These are phyloP conservation scores for Tetracladium setigerum DNA, from an alignment of 495 filamentous ascomycete genomes.

Conservation along the genomic window DNA sequence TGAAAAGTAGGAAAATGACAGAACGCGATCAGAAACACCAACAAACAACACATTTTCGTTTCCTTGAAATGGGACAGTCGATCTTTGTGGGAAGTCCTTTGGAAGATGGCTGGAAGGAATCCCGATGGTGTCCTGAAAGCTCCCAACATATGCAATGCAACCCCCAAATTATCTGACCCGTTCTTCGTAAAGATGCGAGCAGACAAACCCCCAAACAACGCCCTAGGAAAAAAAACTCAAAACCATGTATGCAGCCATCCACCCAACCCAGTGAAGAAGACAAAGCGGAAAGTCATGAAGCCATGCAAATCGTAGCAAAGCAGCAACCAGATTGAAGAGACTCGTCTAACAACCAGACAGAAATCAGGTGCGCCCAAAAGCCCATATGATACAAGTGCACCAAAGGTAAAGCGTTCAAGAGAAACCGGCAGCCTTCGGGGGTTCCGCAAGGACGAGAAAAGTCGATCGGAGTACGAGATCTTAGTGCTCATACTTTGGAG, in stretches of 20 bases:
- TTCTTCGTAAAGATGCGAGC: too few relatives aligned
- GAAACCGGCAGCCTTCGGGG: too few relatives aligned
- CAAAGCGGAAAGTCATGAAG: slow-evolving; percentile 20
- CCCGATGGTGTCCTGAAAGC: too few relatives aligned
- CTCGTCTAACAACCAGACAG: slow-evolving; percentile 17
- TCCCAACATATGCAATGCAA: too few relatives aligned
- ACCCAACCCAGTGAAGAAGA: slow-evolving; percentile 12
- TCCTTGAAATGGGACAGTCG: too few relatives aligned
- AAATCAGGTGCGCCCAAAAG: slow-evolving; percentile 21
- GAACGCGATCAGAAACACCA: not conserved
- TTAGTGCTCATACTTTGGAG: slow-evolving; percentile 25
- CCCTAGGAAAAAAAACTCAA: slow-evolving; percentile 2
- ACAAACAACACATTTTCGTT: too few relatives aligned
- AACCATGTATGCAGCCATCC: slow-evolving; percentile 10
- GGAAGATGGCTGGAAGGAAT: too few relatives aligned
- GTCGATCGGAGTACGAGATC: not conserved
- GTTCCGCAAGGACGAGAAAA: too few relatives aligned
- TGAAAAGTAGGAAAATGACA: not conserved
- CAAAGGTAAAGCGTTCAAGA: not conserved
- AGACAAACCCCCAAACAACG: not conserved
- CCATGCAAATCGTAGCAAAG: slow-evolving; percentile 24
- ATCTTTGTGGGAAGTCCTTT: too few relatives aligned
- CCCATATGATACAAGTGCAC: slow-evolving; percentile 25
- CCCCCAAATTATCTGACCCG: too few relatives aligned
- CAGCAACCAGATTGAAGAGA: slow-evolving; percentile 13